These are phyloP conservation scores for Pichia terricola DNA, from an alignment of 1,139 yeast species.

Conservation along the genomic window DNA sequence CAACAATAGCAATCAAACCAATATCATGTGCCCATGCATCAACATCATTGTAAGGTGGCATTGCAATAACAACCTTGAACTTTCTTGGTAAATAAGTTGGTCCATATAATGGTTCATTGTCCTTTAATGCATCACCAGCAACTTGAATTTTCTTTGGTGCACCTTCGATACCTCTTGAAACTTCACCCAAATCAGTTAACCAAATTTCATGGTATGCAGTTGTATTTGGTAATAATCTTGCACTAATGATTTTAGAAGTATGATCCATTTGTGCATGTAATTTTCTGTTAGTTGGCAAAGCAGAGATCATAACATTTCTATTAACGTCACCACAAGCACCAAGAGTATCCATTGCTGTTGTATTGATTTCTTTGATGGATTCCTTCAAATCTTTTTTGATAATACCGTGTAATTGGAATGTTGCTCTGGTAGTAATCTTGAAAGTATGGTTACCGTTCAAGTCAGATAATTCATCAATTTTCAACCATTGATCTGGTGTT, in stretches of 20 bases:
- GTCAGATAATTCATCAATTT: conserved; percentile 75
- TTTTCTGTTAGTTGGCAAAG: conserved; percentile 76
- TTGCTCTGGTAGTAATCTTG: conserved; percentile 93
- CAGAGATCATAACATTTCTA: conserved; percentile 89
- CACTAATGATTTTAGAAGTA: conserved; percentile 60
- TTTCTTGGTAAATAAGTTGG: conserved; percentile 88
- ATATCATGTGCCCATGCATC: conserved; percentile 95
- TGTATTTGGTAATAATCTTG: conserved; percentile 77
- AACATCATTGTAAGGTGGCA: conserved; percentile 94
- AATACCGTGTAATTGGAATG: conserved; percentile 93
- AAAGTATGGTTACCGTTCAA: conserved; percentile 86
- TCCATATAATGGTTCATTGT: conserved; percentile 82
- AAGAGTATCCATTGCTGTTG: conserved; percentile 82
- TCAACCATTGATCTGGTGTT: conserved; percentile 80
- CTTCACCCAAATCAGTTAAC: conserved; percentile 68
- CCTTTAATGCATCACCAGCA: conserved; percentile 80
- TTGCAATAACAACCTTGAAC: conserved; percentile 89
- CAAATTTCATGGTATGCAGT: conserved; percentile 97
- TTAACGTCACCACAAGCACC: conserved; percentile 99
- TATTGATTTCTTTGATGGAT: conserved; percentile 86
- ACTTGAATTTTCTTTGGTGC: conserved; percentile 80
- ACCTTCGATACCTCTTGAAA: conserved; percentile 50
- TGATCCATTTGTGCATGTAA: conserved; percentile 68
- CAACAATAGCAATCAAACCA: conserved; percentile 84
- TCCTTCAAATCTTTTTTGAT: conserved; percentile 85